Conservation (phyloP, 2,329 filamentous ascomycete species). For the Nakataea oryzae region DNA sequence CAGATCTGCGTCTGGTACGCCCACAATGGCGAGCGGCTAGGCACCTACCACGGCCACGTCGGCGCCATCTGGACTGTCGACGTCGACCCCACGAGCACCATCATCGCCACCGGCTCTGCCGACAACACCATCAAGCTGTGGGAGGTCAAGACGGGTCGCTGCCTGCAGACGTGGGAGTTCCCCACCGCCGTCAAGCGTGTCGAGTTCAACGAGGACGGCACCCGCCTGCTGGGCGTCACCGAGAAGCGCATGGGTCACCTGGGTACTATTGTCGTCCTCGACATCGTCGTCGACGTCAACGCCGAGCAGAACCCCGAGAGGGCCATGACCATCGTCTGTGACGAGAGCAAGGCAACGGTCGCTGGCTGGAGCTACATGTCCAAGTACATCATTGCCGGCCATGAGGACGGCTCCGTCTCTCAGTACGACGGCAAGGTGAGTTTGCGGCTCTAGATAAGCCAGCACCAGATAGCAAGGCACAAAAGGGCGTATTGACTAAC, state of each 20-base stretch:
- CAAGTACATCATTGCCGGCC: constrained; percentile 94
- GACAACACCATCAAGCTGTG: constrained; percentile 98
- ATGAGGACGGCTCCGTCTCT: constrained; percentile 90
- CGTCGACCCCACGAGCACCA: constrained; percentile 80
- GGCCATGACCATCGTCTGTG: constrained; percentile 77
- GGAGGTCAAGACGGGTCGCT: constrained; percentile 87
- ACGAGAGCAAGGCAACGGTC: constrained; percentile 93
- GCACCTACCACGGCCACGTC: constrained; percentile 93
- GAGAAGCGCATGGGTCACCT: constrained; percentile 98
- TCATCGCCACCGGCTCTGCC: constrained; percentile 90
- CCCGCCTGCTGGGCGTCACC: constrained; percentile 81
- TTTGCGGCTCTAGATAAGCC: background rate
- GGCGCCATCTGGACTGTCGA: constrained; percentile 99
- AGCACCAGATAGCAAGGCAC: background rate
- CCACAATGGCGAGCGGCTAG: constrained; percentile 94
- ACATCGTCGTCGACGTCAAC: constrained; percentile 74
- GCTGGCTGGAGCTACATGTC: constrained; percentile 91
- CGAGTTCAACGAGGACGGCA: constrained; percentile 93
- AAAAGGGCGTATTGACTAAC: background rate
- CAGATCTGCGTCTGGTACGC: constrained; percentile 95
- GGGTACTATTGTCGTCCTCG: constrained; percentile 85
- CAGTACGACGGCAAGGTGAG: constrained; percentile 71
- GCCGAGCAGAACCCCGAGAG: constrained; percentile 80
- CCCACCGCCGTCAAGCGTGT: constrained; percentile 94
- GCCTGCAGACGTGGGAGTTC: constrained; percentile 97